Evolutionary conservation across 2,329 filamentous ascomycete species (phyloP), one percentile per base, ranked within the genome.

Genomic region (Pyrenochaeta sp.): DNA sequence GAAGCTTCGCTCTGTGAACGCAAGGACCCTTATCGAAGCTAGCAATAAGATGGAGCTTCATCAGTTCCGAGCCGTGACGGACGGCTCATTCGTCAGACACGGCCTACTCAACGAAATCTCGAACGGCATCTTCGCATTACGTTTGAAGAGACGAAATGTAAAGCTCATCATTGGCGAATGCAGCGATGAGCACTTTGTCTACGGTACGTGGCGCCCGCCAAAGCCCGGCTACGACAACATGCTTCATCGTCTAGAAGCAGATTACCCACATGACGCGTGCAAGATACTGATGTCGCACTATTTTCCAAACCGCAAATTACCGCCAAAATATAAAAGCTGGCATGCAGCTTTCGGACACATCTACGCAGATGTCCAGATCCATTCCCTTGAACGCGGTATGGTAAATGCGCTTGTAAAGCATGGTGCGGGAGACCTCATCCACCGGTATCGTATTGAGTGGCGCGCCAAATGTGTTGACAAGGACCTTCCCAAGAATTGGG

Each of bases 341-440:
- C 62, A 69, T 47, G 80, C 85, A 27, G 80, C 81, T 0, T 87
- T 86, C 67, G 85, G 84, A 0, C 76, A 75, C 13, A 76, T 87
- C 5, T 87, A 87, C 61, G 84, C 85, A 2, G 82, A 86, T 52
- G 81, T 86, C 59, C 85, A 87, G 65, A 82, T 87, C 8, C 81
- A 87, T 63, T 73, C 76, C 19, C 79, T 85, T 15, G 79, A 85
- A 67, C 80, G 84, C 6, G 85, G 85, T 0, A 80, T 86, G 54
- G 74, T 82, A 5, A 71, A 80, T 36, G 77, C 78, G 0, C 74
- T 87, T 1, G 77, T 77, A 0, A 65, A 71, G 15, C 77, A 76
- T 2, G 81, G 80, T 0, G 78, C 80, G 0, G 81, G 78, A 4
- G 71, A 78, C 48, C 73, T 85, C 5, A 61, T 87, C 0, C 76